A percentile compares a stretch with the other conserved stretches of the same genome.
Evolutionary conservation across 768 basidiomycete genomes (phyloP).

Genomic region (Rhizopogon vinicolor): DNA sequence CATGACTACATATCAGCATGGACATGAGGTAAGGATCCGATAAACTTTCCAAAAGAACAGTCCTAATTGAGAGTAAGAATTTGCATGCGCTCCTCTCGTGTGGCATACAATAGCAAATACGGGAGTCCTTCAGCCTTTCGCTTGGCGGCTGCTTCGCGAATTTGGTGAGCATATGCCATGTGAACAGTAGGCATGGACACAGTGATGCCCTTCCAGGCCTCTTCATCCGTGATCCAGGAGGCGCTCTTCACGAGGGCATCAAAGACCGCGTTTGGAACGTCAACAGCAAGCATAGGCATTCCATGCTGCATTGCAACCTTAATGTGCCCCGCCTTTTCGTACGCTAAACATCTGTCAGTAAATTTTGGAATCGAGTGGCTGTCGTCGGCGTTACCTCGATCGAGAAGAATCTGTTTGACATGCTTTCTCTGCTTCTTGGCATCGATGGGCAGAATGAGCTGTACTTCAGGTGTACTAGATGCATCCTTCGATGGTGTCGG

Average conservation of each 20-base stretch:
- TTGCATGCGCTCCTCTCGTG: conserved; percentile 66
- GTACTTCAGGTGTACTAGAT: conserved; percentile 41
- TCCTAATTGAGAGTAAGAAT: conserved; percentile 39
- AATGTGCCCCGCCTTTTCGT: conserved; percentile 54
- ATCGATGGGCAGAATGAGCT: conserved; percentile 64
- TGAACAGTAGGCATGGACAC: conserved; percentile 52
- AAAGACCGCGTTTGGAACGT: conserved; percentile 57
- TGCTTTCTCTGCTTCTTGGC: conserved; percentile 71
- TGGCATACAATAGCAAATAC: conserved; percentile 61
- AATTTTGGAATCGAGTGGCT: not conserved
- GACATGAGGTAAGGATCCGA: not conserved
- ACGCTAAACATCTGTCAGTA: conserved; percentile 38
- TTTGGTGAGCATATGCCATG: conserved; percentile 57
- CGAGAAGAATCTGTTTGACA: conserved; percentile 63
- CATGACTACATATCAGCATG: not conserved
- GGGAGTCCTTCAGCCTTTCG: conserved; percentile 58
- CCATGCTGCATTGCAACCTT: conserved; percentile 55
- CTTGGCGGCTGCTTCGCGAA: conserved; percentile 62
- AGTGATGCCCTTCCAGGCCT: conserved; percentile 61
- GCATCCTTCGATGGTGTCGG: conserved; percentile 31
- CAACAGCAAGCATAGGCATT: conserved; percentile 68
- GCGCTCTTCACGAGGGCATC: conserved; percentile 54
- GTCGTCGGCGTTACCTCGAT: conserved; percentile 46
- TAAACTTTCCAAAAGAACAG: not conserved
- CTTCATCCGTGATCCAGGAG: conserved; percentile 71